Base-by-base conservation (phyloP, 192 early-diverging fungal genomes). In the Powellomyces hirtus region DNA sequence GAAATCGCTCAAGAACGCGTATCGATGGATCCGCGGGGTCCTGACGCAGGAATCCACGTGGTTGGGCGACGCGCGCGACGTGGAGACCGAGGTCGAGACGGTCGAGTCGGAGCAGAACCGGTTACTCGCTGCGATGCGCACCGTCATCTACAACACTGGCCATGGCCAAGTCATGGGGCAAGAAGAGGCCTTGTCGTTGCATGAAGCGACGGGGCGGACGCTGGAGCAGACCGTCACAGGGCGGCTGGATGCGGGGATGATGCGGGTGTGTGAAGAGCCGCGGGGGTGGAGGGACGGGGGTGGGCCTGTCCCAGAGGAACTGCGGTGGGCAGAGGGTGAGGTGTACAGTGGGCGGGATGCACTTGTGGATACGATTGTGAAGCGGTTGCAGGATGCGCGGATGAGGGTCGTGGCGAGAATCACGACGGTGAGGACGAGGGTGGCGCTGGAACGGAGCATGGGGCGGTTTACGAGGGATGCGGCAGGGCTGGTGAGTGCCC, bases 81-180 rank as follows among this genome's bases (percentile, higher is more conserved):
- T 29, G 11, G 44, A 52, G 20, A 35, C 11, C 16, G 33, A 33
- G 10, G 5, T 53, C 27, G 24, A 56, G 8, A 26, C 44, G 18
- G 31, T 53, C 8, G 63, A 65, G 1, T 58, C 24, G 10, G 63
- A 65, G 36, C 44, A 52, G 34, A 24, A 24, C 8, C 44, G 46
- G 18, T 18, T 65, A 16, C 18, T 65, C 7, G 63, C 63, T 58
- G 63, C 63, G n/a, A 65, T 65, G 46, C 49, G 46, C 1, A 65
- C 63, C n/a, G 63, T 65, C 6, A 30, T 65, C 20, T 65, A 52
- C 27, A 65, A 65, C 22, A 30, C 63, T 1, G 63, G 29, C 18
- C 50, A 65, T 34, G 63, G 63, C 31, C 63, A 65, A 31, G 49
- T 36, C 27, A 53, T 36, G 22, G 63, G 63, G 16, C 63, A 65